phyloP scores from a whole-genome alignment of 495 filamentous ascomycete genomes.

The Hypoxylon rickii region DNA sequence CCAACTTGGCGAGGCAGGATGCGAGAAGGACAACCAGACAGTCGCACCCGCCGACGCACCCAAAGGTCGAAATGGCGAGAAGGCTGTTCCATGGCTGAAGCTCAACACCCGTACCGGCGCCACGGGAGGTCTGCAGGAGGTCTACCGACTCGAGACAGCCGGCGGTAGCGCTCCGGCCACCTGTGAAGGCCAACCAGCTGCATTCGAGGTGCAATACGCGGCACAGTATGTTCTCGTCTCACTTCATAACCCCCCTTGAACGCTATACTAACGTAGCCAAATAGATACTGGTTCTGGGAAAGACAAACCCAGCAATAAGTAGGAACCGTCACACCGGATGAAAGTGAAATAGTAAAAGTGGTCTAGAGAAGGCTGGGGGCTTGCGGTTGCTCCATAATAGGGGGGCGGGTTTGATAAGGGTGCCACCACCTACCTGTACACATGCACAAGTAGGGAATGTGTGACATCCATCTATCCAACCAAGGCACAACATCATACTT shows the following conservation, averaged over 20 bases:
- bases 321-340: conserved; percentile 10
- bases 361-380: not conserved
- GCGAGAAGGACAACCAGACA: conserved; percentile 58
- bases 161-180: conserved; percentile 78
- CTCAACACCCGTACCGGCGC: conserved; percentile 57
- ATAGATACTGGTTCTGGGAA: conserved; percentile 38
- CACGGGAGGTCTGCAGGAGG: conserved; percentile 66
- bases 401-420: conserved; percentile 10
- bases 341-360: conserved; percentile 23
- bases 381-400: conserved; percentile 8
- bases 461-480: not conserved
- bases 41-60: conserved; percentile 63
- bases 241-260: not conserved
- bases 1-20: conserved; percentile 64
- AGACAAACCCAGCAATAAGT: too few species aligned
- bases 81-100: conserved; percentile 76
- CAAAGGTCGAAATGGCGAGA: conserved; percentile 54
- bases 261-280: conserved; percentile 7
- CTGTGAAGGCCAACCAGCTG: conserved; percentile 65
- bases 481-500: not conserved
- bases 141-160: conserved; percentile 86
- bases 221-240: conserved; percentile 66
- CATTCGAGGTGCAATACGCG: conserved; percentile 78
- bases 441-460: not conserved
- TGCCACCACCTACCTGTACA: conserved; percentile 1